Base-by-base conservation (phyloP, 2,329 filamentous ascomycete genomes). In the Nemania abortiva region DNA sequence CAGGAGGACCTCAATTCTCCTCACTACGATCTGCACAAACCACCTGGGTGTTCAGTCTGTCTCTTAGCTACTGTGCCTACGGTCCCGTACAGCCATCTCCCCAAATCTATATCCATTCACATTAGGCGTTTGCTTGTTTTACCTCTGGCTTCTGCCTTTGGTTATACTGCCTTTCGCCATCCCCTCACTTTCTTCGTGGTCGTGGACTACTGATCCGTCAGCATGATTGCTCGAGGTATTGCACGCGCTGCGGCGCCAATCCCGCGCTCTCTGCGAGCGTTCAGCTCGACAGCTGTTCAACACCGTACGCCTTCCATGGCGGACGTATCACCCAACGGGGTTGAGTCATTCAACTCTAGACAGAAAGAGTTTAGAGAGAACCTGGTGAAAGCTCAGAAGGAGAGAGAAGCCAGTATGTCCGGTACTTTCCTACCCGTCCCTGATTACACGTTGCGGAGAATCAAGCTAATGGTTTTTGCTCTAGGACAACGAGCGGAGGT, bases 331-430 rank as follows among this genome's bases (percentile, higher is more conserved):
- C 88, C 91, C 57, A 85, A 92, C 71, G 89, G 89, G 70, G 90
- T 92, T 73, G 86, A 90, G 62, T 85, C 87, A 65, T 99, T 98
- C 87, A 93, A 92, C 79, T 84, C 87, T 77, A 93, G 92, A 82
- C 95, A 97, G 84, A 91, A 91, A 82, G 87, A 90, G 77, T 98
- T 98, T 84, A 92, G 96, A 79, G 90, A 95, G 82, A 89, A 92
- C 80, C 85, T 97, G 77, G 88, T 90, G 76, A 88, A 91, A 82
- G 90, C 90, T 79, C 90, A 92, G 82, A 92, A 91, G 85, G 92
- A 92, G 83, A 89, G 91, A 85, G 91, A 93, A 90, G 92, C 94
- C 87, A 95, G 94, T 97, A 85, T 82, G 86, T 87, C 81, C 68
- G 79, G 72, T 76, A 79, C 56, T 76, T 81, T 70, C 72, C 75